Base-by-base conservation (phyloP, 768 basidiomycete genomes). In the Tylopilus subfusipes region DNA sequence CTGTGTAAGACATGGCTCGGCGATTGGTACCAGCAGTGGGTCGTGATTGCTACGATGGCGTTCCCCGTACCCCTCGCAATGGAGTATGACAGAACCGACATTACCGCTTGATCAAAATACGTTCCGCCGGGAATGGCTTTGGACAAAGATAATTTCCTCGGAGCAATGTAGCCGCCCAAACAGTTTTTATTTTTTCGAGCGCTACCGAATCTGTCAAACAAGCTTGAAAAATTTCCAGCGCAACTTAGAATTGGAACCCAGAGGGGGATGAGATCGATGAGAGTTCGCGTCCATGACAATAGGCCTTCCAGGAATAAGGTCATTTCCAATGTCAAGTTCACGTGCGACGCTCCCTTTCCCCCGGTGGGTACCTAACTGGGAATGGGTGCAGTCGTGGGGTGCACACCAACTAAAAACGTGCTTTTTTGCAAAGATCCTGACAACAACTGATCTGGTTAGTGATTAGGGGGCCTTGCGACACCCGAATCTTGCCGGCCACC, bases 271-370 rank as follows among this genome's bases (percentile, higher is more conserved):
- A 54, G 49, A 63, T 46, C 43, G 30, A 22, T 60, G 56, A 54
- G 49, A 63, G 31, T 18, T 42, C 33, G 51, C 38, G 4, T 42
- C 46, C 49, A 62, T 53, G 56, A 29, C 50, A 62, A 50, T 40
- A 61, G 60, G 63, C 39, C 22, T 38, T 44, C 59, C 54, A 49
- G 52, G 54, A 65, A 52, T 56, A 54, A 16, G 55, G 19, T 4
- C 25, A 67, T 58, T 61, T 56, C 54, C 62, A 58, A 61, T 48
- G 52, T 43, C 42, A 22, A 12, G 43, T 58, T 58, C 56, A 64
- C 51, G 56, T 61, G 61, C 38, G 24, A 48, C 29, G n/a, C n/a
- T n/a, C n/a, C n/a, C n/a, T n/a, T n/a, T n/a, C n/a, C 10, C 50
- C 42, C 46, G 31, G 31, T 33, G n/a, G n/a, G n/a, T n/a, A n/a